Percentiles rank a stretch among this genome's conserved stretches.
Conservation (phyloP, 2,329 filamentous ascomycete species). For the Aspergillus sp. region DNA sequence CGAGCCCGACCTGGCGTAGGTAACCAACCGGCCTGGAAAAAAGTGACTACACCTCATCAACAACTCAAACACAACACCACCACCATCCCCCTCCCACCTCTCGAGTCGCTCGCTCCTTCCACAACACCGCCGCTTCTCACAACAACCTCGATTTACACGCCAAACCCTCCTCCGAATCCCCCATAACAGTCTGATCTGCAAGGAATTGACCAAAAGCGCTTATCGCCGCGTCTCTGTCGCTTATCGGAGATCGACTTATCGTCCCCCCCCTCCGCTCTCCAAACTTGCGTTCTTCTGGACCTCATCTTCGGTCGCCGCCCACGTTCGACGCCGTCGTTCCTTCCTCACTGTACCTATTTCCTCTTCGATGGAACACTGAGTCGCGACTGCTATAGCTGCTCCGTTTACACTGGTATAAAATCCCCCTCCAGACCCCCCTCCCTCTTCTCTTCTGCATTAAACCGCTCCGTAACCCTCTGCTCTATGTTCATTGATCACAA, state of each 20-base stretch:
- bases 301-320: background rate
- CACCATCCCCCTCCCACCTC: background rate
- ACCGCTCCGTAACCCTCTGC: constrained; percentile 5
- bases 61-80: background rate
- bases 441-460: constrained; percentile 10
- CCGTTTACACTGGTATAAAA: constrained; percentile 14
- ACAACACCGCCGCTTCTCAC: background rate
- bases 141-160: background rate
- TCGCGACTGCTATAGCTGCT: constrained; percentile 17
- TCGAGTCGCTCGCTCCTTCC: background rate
- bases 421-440: background rate
- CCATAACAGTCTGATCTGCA: background rate
- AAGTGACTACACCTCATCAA: constrained; percentile 2
- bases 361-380: constrained; percentile 13
- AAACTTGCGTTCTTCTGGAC: constrained; percentile 2
- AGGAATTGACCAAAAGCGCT: constrained; percentile 11
- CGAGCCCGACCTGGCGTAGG: too few species aligned
- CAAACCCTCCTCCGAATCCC: background rate
- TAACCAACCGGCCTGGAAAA: background rate
- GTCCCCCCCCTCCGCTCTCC: constrained; percentile 7
- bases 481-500: background rate
- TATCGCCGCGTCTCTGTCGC: constrained; percentile 23
- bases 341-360: background rate
- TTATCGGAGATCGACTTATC: constrained; percentile 16
- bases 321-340: background rate